Base-by-base conservation (phyloP, 1,139 yeast species). In the Blastobotrys raffinosifermentans region DNA sequence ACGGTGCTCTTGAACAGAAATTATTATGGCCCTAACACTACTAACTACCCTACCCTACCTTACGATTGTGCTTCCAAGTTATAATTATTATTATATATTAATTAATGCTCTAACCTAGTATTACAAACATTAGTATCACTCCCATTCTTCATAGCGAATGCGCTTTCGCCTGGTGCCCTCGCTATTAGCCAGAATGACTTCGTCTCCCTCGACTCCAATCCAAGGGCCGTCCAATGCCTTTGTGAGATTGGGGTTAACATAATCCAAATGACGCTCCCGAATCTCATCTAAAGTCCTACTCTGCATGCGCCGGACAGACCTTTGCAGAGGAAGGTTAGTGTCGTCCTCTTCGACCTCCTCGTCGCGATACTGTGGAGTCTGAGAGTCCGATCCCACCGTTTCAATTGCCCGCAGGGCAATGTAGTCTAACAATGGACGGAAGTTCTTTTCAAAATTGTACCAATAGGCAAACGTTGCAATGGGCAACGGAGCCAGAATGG, bases 361-460 rank as follows among this genome's bases (percentile, higher is more conserved):
- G 8, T 34, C 33, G 14, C 17, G 26, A 5, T 29, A 21, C 11
- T 19, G 27, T 3, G 26, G 32, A 17, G 18, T 29, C 7, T 16
- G 32, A 2, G 38, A 31, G 6, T 46, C 47, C 19, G 50, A 42
- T 7, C 57, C 55, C 5, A 40, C 40, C 2, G 57, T 51, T 34
- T 49, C 53, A 26, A 78, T 75, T 0, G 84, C 77, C 37, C 94
- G 72, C 39, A 91, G 67, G 0, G 98, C 97, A 55, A 91, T 89
- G 56, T 83, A 89, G 43, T 77, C 73, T 4, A 89, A 76, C 39
- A 91, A 64, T 1, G 97, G 96, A 31, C 80, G 69, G 49, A 85
- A 84, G 50, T 79, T 80, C 45, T 77, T 76, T 55, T 89, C 86
- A 57, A 86, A 89, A 51, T 81, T 82, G 79, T 86, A 86, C 55